Base-by-base conservation (phyloP, 2,329 filamentous ascomycete genomes). In the Fusarium brevicatenulatum region DNA sequence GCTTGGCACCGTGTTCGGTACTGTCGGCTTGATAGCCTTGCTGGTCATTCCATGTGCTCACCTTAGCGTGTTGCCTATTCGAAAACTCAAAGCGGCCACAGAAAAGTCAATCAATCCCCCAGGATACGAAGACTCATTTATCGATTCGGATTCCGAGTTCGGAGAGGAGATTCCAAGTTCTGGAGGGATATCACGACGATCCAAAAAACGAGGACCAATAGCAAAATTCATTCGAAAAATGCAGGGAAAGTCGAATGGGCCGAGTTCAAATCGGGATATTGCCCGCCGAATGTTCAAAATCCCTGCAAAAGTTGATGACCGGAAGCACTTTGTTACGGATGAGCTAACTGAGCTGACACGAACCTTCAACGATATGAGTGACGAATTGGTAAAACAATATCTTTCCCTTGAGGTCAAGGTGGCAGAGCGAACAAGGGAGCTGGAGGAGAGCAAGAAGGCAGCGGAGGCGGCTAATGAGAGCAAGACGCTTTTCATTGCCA, bases 401-500 rank as follows among this genome's bases (percentile, higher is more conserved):
- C 90, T 91, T 36, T 91, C 90, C 16, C 85, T 98, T 2, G 95
- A 98, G 80, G 91, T 95, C 63, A 92, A 95, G 76, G 95, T 98
- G 2, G 90, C 90, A 11, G 91, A 95, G 80, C 88, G 95, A 62
- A 98, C 95, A 1, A 89, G 89, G 40, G 93, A 98, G 81, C 86
- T 98, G 2, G 94, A 97, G 78, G 90, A 94, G 69, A 97, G 92
- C 84, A 97, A 97, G 81, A 94, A 94, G 83, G 94, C 94, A 3
- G 95, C 95, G 3, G 95, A 97, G 81, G 93, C 93, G n/a, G 95
- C 95, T 7, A 98, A 97, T 77, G 93, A 97, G 82, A 97, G 94
- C 86, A 99, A 99, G 84, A 98, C 96, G 0, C 86, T 98, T 13
- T 98, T 98, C 83, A 97, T 99, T 71, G 96, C 96, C 23, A 98